Evolutionary conservation across 441 rosid genomes (phyloP).

Genomic region (Macaranga tanarius): DNA sequence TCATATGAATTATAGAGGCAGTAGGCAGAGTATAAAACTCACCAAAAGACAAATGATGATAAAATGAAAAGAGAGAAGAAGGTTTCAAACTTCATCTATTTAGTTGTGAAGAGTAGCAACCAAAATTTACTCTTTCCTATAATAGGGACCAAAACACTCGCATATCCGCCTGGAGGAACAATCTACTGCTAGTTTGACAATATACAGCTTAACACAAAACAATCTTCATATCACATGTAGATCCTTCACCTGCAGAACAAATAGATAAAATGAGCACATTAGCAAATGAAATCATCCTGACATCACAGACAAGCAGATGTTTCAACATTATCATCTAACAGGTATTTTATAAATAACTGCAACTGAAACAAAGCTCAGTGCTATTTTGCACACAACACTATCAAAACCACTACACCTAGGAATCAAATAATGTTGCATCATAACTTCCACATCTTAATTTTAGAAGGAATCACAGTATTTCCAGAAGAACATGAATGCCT

Average conservation of each 20-base stretch:
- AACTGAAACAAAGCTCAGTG: too few relatives aligned
- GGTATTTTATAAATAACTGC: too few relatives aligned
- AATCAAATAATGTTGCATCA: neutral
- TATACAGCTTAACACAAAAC: constrained; percentile 11
- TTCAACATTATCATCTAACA: neutral
- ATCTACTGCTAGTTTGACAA: constrained; percentile 28
- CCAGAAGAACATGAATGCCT: too few relatives aligned
- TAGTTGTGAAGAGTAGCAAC: constrained; percentile 21
- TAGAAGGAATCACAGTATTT: too few relatives aligned
- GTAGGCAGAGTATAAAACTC: neutral
- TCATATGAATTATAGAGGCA: constrained; percentile 2
- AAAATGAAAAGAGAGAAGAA: neutral
- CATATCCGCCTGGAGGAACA: constrained; percentile 24
- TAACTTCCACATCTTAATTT: too few relatives aligned
- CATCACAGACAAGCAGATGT: neutral
- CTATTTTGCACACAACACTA: neutral
- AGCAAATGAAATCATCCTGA: neutral
- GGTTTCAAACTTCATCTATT: constrained; percentile 21
- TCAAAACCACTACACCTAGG: neutral
- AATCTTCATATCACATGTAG: constrained; percentile 15
- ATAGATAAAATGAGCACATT: neutral
- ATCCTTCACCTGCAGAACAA: constrained; percentile 28
- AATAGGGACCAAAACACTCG: constrained; percentile 26
- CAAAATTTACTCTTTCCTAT: constrained; percentile 22
- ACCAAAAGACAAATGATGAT: neutral